Conservation (phyloP, 163 green algal genomes). For the Chloromonas sp. region DNA sequence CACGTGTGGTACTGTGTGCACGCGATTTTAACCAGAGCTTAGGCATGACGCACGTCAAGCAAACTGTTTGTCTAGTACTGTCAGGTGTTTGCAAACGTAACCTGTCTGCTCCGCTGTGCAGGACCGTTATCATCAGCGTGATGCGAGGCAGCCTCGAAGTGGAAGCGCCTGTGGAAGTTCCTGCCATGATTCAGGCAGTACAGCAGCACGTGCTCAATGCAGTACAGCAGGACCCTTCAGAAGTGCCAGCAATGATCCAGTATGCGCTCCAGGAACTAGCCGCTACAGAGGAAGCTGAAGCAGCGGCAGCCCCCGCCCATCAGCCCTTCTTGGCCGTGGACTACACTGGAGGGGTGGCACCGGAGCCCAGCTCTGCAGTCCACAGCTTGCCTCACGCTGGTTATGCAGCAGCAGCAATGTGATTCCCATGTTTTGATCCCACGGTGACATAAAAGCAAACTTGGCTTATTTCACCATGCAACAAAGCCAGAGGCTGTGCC, state of each 20-base stretch:
- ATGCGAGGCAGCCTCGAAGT: constrained; percentile 1
- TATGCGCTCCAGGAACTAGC: neutral
- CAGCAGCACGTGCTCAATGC: too few relatives aligned
- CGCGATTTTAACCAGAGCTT: neutral
- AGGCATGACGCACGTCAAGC: neutral
- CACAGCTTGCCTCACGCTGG: too few relatives aligned
- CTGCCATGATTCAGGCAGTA: too few relatives aligned
- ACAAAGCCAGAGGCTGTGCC: too few relatives aligned
- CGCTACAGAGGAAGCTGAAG: neutral
- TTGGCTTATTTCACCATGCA: too few relatives aligned
- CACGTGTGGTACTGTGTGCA: neutral
- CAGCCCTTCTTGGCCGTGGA: neutral
- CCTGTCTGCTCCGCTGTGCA: neutral
- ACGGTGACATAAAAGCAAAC: too few relatives aligned
- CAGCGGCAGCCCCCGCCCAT: neutral
- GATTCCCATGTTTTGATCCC: too few relatives aligned
- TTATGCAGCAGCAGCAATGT: neutral
- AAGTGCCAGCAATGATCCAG: neutral
- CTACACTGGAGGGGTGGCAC: too few relatives aligned
- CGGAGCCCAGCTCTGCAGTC: too few relatives aligned
- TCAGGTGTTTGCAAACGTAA: neutral
- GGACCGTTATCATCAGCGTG: constrained; percentile 12
- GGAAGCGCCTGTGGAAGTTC: neutral
- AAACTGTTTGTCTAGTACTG: neutral
- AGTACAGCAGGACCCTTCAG: neutral